Base-by-base conservation (phyloP, 148 eudicot genomes). In the Amaranthus palmeri region DNA sequence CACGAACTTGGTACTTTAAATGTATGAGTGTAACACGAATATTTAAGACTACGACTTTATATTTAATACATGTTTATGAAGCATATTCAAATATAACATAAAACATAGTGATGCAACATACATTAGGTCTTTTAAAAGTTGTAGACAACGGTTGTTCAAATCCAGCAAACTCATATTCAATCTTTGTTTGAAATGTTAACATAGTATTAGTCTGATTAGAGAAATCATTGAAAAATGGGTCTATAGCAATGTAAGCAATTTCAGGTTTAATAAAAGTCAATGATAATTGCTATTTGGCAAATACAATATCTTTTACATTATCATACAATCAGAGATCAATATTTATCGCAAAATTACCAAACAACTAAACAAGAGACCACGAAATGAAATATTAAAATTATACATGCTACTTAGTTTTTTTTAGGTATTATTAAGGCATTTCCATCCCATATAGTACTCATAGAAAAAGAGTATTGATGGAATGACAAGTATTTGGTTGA, bases 71-170 rank as follows among this genome's bases (percentile, higher is more conserved):
- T 8, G 54, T 54, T n/a, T 17, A 6, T 15, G 15, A 36, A 3
- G 69, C 69, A n/a, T 65, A 7, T 49, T 65, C 3, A 44, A 65
- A 18, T 17, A 65, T 47, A 11, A 54, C 53, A 65, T 48, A 65
- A 11, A 44, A 49, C 41, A 65, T 48, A 7, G 54, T 65, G 1
- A 17, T 25, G 46, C 40, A 65, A 65, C 69, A 14, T 3, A 53
- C 54, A 47, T 65, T 14, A 8, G 10, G 8, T 1, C 14, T 54
- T 47, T 15, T 11, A 47, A 65, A 65, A 3, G 25, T 4, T 7
- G 69, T 50, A 0, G 51, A 13, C 7, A 65, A 54, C 11, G 69
- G 53, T 3, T 18, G 69, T 12, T 65, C 69, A 65, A 46, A 48
- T n/a, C 54, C 69, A 2, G 54, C 69, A 9, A 9, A 2, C 48